Evolutionary conservation across 169 alveolate species (phyloP).

Genomic region (Toxoplasma gondii): DNA sequence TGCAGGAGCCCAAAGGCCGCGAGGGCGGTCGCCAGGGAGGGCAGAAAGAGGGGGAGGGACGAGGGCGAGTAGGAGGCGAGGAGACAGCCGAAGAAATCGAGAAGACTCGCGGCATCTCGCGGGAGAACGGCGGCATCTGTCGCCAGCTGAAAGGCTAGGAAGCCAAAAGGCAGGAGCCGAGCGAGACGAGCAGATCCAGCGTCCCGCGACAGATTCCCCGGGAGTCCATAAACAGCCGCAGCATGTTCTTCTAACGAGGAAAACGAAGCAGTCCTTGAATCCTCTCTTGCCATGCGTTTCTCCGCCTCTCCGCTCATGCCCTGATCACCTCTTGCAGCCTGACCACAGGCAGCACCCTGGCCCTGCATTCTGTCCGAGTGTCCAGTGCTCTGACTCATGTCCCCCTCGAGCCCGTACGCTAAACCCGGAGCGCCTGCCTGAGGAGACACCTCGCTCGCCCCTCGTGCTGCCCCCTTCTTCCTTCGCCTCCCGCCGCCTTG

Average conservation of each 20-base stretch:
- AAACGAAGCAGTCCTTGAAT: background rate
- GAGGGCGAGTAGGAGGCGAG: constrained; percentile 30
- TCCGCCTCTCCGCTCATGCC: too few species aligned
- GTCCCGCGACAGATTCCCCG: background rate
- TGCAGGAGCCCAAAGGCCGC: constrained; percentile 15
- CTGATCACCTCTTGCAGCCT: too few species aligned
- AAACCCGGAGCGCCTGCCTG: too few species aligned
- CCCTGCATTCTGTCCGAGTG: too few species aligned
- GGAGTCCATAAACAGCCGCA: background rate
- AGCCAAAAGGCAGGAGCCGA: constrained; percentile 12
- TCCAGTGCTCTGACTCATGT: too few species aligned
- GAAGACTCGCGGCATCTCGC: constrained; percentile 16
- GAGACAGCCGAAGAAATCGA: background rate
- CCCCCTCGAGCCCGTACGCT: too few species aligned
- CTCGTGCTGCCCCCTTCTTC: too few species aligned
- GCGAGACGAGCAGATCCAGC: constrained; percentile 6
- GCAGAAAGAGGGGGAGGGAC: constrained; percentile 18
- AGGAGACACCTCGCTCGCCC: too few species aligned
- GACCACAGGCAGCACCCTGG: too few species aligned
- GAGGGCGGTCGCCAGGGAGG: background rate
- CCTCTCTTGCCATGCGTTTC: background rate
- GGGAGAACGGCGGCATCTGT: background rate
- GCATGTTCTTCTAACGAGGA: too few species aligned
- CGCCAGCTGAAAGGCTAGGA: background rate
- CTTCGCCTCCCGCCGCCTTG: background rate